phyloP scores from a whole-genome alignment of 441 rosid genomes.

The Arabidopsis hybrid region DNA sequence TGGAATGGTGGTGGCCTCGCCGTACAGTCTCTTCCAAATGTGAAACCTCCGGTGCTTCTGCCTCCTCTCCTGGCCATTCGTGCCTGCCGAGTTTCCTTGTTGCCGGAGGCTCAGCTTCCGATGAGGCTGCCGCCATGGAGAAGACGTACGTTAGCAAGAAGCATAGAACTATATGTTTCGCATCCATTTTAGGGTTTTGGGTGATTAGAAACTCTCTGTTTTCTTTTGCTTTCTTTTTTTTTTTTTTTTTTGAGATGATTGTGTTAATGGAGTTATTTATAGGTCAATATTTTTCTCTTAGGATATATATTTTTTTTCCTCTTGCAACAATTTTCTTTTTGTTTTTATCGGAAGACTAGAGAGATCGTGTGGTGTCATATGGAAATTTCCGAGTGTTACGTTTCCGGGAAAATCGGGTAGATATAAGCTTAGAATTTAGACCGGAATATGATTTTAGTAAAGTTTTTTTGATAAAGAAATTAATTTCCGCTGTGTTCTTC shows the following conservation, averaged over 20 bases:
- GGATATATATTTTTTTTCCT: background rate
- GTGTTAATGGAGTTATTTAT: constrained; percentile 41
- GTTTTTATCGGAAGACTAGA: background rate
- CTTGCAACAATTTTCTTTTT: background rate
- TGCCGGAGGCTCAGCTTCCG: constrained; percentile 42
- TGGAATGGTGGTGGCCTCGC: constrained; percentile 49
- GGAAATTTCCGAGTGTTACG: constrained; percentile 46
- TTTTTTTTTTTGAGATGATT: constrained; percentile 34
- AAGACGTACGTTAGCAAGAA: constrained; percentile 34
- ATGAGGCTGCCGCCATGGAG: constrained; percentile 15
- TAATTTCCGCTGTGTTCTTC: constrained; percentile 19
- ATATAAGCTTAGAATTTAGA: background rate
- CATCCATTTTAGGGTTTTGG: constrained; percentile 31
- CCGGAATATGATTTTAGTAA: background rate
- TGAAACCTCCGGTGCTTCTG: constrained; percentile 37
- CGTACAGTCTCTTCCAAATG: constrained; percentile 35
- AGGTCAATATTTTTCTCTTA: background rate
- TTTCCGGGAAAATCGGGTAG: constrained; percentile 36
- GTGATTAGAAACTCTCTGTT: background rate
- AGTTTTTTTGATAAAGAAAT: constrained; percentile 4
- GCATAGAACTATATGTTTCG: constrained; percentile 22
- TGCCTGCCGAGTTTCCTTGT: constrained; percentile 61
- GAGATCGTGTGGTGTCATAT: constrained; percentile 45
- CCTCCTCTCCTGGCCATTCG: constrained; percentile 25
- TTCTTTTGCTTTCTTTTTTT: background rate